phyloP scores from a whole-genome alignment of 495 filamentous ascomycete genomes.

The Aspergillus biplanus region DNA sequence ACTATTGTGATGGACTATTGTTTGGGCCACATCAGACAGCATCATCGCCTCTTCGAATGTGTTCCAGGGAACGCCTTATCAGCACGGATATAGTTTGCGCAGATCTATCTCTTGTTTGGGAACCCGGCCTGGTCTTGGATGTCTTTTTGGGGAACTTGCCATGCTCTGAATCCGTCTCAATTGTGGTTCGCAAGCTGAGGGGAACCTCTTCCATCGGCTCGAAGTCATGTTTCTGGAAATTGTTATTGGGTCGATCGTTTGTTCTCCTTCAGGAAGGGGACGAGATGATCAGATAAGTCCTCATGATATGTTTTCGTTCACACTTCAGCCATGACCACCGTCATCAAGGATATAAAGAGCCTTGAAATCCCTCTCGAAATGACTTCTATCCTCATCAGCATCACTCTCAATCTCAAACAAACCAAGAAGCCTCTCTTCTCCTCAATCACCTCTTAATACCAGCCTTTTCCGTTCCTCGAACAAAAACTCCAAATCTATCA shows the following conservation, averaged over 20 bases:
- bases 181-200: background rate
- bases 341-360: conserved; percentile 26
- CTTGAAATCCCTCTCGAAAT: conserved; percentile 7
- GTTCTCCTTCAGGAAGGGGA: conserved; percentile 14
- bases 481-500: conserved; percentile 19
- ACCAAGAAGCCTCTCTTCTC: background rate
- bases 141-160: background rate
- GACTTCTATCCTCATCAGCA: conserved; percentile 13
- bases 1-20: background rate
- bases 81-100: conserved; percentile 5
- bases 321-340: conserved; percentile 2
- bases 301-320: background rate
- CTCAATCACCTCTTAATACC: conserved; percentile 6
- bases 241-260: conserved; percentile 1
- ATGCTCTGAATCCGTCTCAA: background rate
- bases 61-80: conserved; percentile 14
- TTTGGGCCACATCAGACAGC: background rate
- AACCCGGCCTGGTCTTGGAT: background rate
- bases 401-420: conserved; percentile 14
- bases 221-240: conserved; percentile 15
- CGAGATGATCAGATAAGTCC: conserved; percentile 13
- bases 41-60: background rate
- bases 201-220: background rate
- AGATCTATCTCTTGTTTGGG: conserved; percentile 10
- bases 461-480: conserved; percentile 4